phyloP scores from a whole-genome alignment of 2,329 filamentous ascomycete species.

The Orbilia brochopaga region DNA sequence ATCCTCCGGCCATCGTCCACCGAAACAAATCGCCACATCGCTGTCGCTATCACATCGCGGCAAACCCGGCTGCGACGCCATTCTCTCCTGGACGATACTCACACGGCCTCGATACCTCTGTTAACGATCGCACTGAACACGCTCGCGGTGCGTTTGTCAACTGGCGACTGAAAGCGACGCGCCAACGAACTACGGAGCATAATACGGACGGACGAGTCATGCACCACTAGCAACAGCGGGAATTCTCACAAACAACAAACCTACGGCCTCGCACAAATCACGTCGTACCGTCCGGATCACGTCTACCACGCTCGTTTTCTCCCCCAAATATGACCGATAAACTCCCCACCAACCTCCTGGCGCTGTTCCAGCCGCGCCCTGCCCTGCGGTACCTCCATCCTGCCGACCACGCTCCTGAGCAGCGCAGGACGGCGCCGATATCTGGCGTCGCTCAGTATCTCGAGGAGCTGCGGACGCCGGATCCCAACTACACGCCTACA shows the following conservation, averaged over 20 bases:
- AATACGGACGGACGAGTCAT: neutral
- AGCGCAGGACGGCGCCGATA: constrained; percentile 76
- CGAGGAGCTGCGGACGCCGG: constrained; percentile 76
- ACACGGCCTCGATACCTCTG: too few relatives aligned
- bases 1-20: too few relatives aligned
- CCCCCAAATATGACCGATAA: constrained; percentile 82
- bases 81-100: too few relatives aligned
- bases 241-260: neutral
- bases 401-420: constrained; percentile 79
- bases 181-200: too few relatives aligned
- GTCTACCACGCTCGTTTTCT: constrained; percentile 50
- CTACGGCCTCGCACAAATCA: neutral
- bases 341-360: constrained; percentile 87
- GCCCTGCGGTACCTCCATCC: constrained; percentile 87
- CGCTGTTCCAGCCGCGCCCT: constrained; percentile 92
- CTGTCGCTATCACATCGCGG: too few relatives aligned
- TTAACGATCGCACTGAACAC: too few relatives aligned
- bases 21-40: too few relatives aligned
- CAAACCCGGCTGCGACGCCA: too few relatives aligned
- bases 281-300: constrained; percentile 52
- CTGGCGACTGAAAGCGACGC: neutral
- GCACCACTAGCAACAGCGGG: too few relatives aligned
- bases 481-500: constrained; percentile 73
- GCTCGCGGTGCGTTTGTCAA: neutral
- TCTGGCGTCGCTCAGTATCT: constrained; percentile 77